A percentile compares a stretch with the other conserved stretches of the same genome.
phyloP scores from a whole-genome alignment of 441 rosid genomes.

The Raphanus hybrid region DNA sequence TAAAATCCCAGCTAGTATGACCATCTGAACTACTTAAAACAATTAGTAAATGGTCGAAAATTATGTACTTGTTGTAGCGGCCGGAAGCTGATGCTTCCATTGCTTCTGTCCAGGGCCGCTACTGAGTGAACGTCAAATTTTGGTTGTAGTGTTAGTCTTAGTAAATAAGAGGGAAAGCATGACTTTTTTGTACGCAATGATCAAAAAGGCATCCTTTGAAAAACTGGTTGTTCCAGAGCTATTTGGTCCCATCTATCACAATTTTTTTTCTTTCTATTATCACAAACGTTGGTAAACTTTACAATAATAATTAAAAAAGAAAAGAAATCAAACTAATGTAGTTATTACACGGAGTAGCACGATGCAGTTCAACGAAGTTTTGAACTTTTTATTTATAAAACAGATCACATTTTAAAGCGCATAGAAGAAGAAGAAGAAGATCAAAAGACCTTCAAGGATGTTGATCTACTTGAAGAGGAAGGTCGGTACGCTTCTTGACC shows the following conservation, averaged over 20 bases:
- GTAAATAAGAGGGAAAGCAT: no score
- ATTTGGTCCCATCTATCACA: background rate
- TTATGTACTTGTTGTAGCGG: no score
- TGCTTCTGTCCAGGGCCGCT: no score
- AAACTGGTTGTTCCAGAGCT: background rate
- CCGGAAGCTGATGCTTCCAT: no score
- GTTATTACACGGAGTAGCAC: constrained; percentile 3
- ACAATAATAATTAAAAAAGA: background rate
- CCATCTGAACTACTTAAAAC: no score
- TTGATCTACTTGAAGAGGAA: constrained; percentile 18
- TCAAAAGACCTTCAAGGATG: constrained; percentile 24
- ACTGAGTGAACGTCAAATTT: no score
- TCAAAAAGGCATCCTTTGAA: background rate
- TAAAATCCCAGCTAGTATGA: no score
- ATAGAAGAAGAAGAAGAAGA: background rate
- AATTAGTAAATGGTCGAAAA: no score
- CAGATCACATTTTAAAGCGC: background rate
- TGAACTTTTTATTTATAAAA: constrained; percentile 9
- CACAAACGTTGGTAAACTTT: constrained; percentile 7
- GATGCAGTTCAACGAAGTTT: constrained; percentile 14
- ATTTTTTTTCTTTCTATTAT: background rate
- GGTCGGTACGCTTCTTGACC: constrained; percentile 13
- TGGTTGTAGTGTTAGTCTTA: no score
- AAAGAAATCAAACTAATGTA: background rate
- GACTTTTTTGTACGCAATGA: background rate